phyloP scores from a whole-genome alignment of 306 rosid species.

The Lathyrus tuberosus region DNA sequence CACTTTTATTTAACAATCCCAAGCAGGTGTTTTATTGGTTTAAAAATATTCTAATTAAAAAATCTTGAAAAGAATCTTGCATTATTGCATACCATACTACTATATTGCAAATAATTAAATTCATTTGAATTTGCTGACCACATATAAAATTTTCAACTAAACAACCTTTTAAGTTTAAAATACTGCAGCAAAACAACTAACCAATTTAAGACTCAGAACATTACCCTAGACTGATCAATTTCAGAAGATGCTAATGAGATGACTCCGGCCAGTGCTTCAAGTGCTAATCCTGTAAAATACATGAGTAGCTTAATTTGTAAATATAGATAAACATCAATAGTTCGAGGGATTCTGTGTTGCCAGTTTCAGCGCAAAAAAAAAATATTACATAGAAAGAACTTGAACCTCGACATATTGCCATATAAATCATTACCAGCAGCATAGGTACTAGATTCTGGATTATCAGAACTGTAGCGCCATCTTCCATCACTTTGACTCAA shows the following conservation, averaged over 20 bases:
- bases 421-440: conserved; percentile 81
- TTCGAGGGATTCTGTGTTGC: not conserved
- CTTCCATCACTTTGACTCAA: conserved; percentile 99
- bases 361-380: conserved; percentile 18
- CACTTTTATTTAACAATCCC: conserved; percentile 15
- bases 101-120: conserved; percentile 20
- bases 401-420: conserved; percentile 21
- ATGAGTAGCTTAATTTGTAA: conserved; percentile 33
- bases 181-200: conserved; percentile 13
- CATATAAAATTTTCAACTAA: conserved; percentile 2
- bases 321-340: conserved; percentile 21
- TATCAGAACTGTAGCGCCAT: conserved; percentile 91
- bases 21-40: not conserved
- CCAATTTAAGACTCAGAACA: conserved; percentile 31
- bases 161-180: conserved; percentile 3
- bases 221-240: conserved; percentile 77
- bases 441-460: conserved; percentile 90
- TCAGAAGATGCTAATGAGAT: conserved; percentile 83
- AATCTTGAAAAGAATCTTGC: not conserved
- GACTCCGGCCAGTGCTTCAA: conserved; percentile 93
- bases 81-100: not conserved
- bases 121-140: conserved; percentile 20
- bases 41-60: conserved; percentile 19
- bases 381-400: conserved; percentile 8
- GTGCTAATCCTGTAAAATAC: conserved; percentile 67